phyloP scores from a whole-genome alignment of 169 alveolate species.

The Cryptosporidium muris region DNA sequence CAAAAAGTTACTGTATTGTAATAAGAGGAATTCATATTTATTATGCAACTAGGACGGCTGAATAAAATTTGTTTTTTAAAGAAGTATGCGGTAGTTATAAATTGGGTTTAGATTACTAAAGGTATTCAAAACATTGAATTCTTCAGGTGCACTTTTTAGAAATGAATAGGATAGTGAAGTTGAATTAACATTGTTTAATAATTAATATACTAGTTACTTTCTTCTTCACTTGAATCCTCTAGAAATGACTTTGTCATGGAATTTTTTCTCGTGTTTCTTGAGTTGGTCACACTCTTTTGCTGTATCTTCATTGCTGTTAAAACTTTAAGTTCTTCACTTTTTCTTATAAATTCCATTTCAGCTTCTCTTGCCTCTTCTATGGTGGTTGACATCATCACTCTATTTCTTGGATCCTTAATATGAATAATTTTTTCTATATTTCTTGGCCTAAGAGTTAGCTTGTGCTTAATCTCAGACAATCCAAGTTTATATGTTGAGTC shows the following conservation, averaged over 20 bases:
- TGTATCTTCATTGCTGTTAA: conserved; percentile 28
- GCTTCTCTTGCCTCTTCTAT: conserved; percentile 27
- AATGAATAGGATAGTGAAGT: too few relatives aligned
- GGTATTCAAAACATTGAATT: too few relatives aligned
- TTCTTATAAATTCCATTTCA: conserved; percentile 40
- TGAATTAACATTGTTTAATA: too few relatives aligned
- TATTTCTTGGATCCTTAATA: conserved; percentile 22
- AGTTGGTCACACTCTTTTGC: background rate
- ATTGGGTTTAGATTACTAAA: too few relatives aligned
- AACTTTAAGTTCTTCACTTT: conserved; percentile 13
- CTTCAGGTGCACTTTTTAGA: too few relatives aligned
- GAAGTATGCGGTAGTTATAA: too few relatives aligned
- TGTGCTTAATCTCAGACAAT: conserved; percentile 5
- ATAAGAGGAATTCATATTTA: too few relatives aligned
- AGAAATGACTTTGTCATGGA: conserved; percentile 52
- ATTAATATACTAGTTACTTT: background rate
- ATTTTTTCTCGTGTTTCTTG: background rate
- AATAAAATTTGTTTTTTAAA: too few relatives aligned
- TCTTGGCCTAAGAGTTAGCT: conserved; percentile 57
- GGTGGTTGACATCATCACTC: conserved; percentile 59
- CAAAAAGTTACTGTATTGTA: too few relatives aligned
- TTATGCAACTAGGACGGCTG: too few relatives aligned
- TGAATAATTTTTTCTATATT: conserved; percentile 26
- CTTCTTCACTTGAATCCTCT: conserved; percentile 67
- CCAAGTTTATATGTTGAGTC: conserved; percentile 22